Evolutionary conservation across 225 moss, liverwort and hornwort species (phyloP), one percentile per base, ranked within the genome.

Genomic region (Physcomitrellopsis africana): DNA sequence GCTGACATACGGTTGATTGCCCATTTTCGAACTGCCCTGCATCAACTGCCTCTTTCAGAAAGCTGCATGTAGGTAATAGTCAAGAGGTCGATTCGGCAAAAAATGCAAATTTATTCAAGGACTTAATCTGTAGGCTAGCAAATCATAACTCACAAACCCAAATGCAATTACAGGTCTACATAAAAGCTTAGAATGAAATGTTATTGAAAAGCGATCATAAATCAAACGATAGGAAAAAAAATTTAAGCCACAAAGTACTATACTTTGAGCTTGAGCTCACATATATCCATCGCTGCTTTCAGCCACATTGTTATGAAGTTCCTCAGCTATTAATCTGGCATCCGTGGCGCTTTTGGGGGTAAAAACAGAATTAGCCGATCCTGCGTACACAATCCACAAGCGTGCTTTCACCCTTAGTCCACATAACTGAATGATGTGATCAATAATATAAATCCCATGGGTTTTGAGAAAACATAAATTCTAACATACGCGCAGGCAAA

Each of bases 11-110:
- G 83, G 81, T 83, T 76, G 44, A 99, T 68, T 69, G 93, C 83
- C 99, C 95, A 99, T 79, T 83, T 86, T 86, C 83, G 91, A 75
- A 99, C 86, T 86, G 90, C 90, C 84, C 99, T 99, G 93, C 86
- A 90, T 85, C 76, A 90, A 67, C 78, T 72, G 61, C 51, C 67
- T 74, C 60, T 75, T 80, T 84, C 77, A 79, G 67, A 84, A 65
- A 76, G 19, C 68, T 19, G 68, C 47, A 54, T 32, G 46, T 11
- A 52, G 37, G 19, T 69, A 45, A 52, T n/a, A 27, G 15, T 48
- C 0, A 44, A 72, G 61, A 32, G 42, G 24, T 22, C 57, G 68
- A 55, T 20, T 20, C 41, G 20, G 49, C 9, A 18, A 49, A 62
- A 67, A 63, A 60, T 65, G 1, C 1, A 65, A 41, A 74, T 7